A percentile compares a stretch with the other conserved stretches of the same genome.
These are phyloP conservation scores for Xylaria flabelliformis DNA, from an alignment of 495 filamentous ascomycete genomes.

Conservation along the genomic window DNA sequence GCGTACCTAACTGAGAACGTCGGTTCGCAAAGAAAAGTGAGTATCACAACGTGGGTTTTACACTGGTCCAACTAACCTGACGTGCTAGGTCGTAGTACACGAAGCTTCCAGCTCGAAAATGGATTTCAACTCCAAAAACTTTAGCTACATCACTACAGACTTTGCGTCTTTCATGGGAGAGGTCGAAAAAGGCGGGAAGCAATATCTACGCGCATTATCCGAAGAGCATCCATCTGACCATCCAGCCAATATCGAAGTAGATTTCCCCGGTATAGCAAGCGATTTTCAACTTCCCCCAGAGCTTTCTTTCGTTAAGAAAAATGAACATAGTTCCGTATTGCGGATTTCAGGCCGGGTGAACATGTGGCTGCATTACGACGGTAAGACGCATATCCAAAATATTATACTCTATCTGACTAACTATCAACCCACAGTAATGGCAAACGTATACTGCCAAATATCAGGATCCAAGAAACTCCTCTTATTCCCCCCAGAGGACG, in stretches of 20 bases:
- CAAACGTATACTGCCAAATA: conserved; percentile 86
- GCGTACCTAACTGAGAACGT: conserved; percentile 70
- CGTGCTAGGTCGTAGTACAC: conserved; percentile 73
- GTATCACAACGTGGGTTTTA: conserved; percentile 27
- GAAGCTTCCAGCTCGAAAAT: conserved; percentile 67
- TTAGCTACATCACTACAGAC: conserved; percentile 70
- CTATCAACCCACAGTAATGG: conserved; percentile 68
- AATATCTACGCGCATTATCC: conserved; percentile 81
- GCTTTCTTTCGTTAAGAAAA: conserved; percentile 62
- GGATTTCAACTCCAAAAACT: conserved; percentile 86
- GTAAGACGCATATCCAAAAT: conserved; percentile 45
- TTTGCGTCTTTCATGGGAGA: conserved; percentile 74
- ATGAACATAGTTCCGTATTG: conserved; percentile 79
- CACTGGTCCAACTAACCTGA: conserved; percentile 30
- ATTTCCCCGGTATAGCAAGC: conserved; percentile 71
- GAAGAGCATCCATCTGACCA: conserved; percentile 67
- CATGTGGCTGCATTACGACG: conserved; percentile 95
- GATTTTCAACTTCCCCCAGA: conserved; percentile 76
- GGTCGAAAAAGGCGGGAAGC: conserved; percentile 61
- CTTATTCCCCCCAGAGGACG: conserved; percentile 80
- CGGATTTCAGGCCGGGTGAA: conserved; percentile 81
- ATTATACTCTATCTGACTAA: conserved; percentile 25
- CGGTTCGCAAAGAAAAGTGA: conserved; percentile 68
- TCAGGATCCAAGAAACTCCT: conserved; percentile 72
- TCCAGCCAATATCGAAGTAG: conserved; percentile 68